Base-by-base conservation (phyloP, 129 eudicot genomes). In the Pulicaria dysenterica region DNA sequence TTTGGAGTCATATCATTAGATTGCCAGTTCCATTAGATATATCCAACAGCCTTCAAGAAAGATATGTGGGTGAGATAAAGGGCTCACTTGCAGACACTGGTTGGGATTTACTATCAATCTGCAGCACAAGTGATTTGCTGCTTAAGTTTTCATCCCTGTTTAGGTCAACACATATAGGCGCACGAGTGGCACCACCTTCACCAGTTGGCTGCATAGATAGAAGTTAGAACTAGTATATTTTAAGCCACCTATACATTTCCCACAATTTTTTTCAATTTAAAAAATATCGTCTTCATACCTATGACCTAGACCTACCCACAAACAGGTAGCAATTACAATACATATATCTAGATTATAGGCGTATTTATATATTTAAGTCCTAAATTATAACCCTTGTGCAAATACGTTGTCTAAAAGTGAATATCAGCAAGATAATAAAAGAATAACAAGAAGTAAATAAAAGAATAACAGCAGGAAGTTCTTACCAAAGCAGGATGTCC, bases 161-260 rank as follows among this genome's bases (percentile, higher is more conserved):
- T 47, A 94, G 79, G 55, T 88, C 97, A 41, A 94, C 79, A 84
- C 92, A 83, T 69, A 94, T 94, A 34, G 99, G 97, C 48, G 99
- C 94, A 56, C 99, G 96, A 54, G 99, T 94, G 34, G 99, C 99
- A 67, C 99, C 97, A 77, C 90, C 92, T 90, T 94, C 99, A 69
- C 99, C 99, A 61, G 99, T 94, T 68, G 99, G 99, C 99, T 94
- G 87, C 56, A 63, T 9, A 70, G 7, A 61, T 12, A 70, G 31
- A 63, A 45, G 51, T 62, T 63, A 51, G n/a, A 53, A 37, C 58
- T 37, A 12, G 78, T 48, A 73, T 14, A 65, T 34, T 16, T 24
- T 38, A 76, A 76, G 43, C 48, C 36, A 3, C 64, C 54, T 14
- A 8, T 49, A 11, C 61, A 62, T 16, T 64, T 51, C 62, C 78